Evolutionary conservation across 306 rosid genomes (phyloP), one percentile per base, ranked within the genome.

Genomic region (Acacia crassicarpa): DNA sequence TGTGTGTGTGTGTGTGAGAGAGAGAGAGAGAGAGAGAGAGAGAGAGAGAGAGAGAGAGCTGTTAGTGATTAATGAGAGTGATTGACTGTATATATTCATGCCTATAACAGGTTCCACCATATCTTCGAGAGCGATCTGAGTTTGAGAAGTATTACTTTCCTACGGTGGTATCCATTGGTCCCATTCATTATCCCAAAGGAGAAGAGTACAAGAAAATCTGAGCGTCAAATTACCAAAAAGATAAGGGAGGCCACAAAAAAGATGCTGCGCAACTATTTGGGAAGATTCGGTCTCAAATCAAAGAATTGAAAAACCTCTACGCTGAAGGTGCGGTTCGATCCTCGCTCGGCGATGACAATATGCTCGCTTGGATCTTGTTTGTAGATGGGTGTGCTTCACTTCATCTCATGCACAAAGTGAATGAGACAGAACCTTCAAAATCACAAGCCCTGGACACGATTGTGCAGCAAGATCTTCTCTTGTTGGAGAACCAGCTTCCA

Each of bases 381-480:
- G 30, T 75, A 16, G 81, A 82, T 75, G 81, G 84, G 16, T 82
- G 84, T 56, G 45, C 80, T 53, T 30, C 67, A 23, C 80, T 82
- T 9, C 2, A 82, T 38, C 11, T 82, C 23, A 75, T 82, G 77
- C 32, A 41, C 14, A 67, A 54, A 17, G 3, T 30, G 11, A 0
- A 2, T n/a, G 1, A 7, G 2, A 41, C 45, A 45, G 49, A 15
- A 2, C 5, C 3, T 0, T 38, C 65, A 22, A 22, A 22, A 22
- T 9, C 3, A 9, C 30, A 22, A 22, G 65, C 32, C 3, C 65
- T 22, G 32, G 0, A 58, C 16, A 3, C 5, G 4, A 23, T 44
- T 22, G 20, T 70, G n/a, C 33, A 1, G 54, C 25, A n/a, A 0
- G 75, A 70, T 43, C 19, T 70, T 19, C 54, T 70, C 20, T 22